phyloP scores from a whole-genome alignment of 2,329 filamentous ascomycete species.

The Furcasterigmium sp. region DNA sequence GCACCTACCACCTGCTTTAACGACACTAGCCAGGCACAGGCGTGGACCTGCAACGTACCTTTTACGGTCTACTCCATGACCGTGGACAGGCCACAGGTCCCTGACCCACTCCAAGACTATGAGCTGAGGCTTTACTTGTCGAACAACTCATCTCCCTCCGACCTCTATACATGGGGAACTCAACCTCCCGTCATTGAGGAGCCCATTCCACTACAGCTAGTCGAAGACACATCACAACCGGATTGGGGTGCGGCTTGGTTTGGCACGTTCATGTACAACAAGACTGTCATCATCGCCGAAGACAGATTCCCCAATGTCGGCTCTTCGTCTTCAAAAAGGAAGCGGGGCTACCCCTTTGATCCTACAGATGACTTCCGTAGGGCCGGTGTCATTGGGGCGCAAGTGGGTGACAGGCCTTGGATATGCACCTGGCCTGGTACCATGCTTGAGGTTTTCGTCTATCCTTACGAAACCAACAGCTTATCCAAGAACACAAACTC shows the following conservation, averaged over 20 bases:
- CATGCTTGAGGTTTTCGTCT: slow-evolving; percentile 51
- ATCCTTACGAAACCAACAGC: slow-evolving; percentile 46
- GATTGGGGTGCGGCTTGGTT: slow-evolving; percentile 51
- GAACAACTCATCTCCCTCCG: slow-evolving; percentile 26
- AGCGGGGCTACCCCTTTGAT: slow-evolving; percentile 13
- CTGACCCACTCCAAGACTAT: slow-evolving; percentile 30
- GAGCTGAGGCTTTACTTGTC: slow-evolving; percentile 31
- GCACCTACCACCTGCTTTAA: slow-evolving; percentile 52
- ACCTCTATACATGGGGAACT: slow-evolving; percentile 46
- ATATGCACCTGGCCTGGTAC: slow-evolving; percentile 54
- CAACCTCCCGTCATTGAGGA: slow-evolving; percentile 41
- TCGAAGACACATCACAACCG: slow-evolving; percentile 44
- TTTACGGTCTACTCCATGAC: slow-evolving; percentile 38
- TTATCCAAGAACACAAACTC: slow-evolving; percentile 8
- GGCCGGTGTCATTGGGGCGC: slow-evolving; percentile 27
- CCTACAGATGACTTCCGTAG: slow-evolving; percentile 24
- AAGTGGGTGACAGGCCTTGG: slow-evolving; percentile 49
- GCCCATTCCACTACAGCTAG: slow-evolving; percentile 36
- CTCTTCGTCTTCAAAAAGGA: slow-evolving; percentile 12
- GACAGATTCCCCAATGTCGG: slow-evolving; percentile 22
- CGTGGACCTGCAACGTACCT: slow-evolving; percentile 59
- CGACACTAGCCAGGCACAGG: slow-evolving; percentile 45
- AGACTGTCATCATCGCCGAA: slow-evolving; percentile 49
- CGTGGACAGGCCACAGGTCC: slow-evolving; percentile 23
- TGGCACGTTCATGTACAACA: slow-evolving; percentile 46